phyloP scores from a whole-genome alignment of 2,329 filamentous ascomycete species.

The Venturia pyrina region DNA sequence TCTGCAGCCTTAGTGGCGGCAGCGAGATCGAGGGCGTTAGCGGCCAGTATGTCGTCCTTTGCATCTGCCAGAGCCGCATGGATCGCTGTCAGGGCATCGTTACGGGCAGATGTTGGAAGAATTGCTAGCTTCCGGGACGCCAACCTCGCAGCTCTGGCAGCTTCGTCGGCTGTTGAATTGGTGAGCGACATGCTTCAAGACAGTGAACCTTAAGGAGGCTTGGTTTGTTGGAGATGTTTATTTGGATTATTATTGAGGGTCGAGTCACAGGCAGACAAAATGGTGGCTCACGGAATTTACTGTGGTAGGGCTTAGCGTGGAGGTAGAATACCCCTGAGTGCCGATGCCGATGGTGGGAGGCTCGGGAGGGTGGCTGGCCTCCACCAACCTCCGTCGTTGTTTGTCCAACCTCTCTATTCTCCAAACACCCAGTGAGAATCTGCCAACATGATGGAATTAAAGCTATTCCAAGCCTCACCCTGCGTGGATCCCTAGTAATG shows the following conservation, averaged over 20 bases:
- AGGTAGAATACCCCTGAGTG: no score
- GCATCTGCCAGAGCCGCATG: constrained; percentile 63
- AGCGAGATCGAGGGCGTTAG: constrained; percentile 76
- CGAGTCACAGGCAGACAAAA: not conserved
- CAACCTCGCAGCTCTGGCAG: constrained; percentile 65
- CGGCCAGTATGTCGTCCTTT: constrained; percentile 68
- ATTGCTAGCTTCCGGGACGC: constrained; percentile 78
- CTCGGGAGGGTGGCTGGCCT: no score
- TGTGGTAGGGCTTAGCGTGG: not conserved
- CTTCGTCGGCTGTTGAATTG: constrained; percentile 67
- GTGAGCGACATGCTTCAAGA: constrained; percentile 67
- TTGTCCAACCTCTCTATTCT: not conserved
- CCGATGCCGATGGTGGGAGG: no score
- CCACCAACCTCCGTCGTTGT: not conserved
- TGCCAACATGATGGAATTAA: not conserved
- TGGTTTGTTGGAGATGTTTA: not conserved
- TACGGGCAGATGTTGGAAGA: constrained; percentile 64
- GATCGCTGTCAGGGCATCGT: constrained; percentile 75
- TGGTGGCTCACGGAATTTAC: not conserved
- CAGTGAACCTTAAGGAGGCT: not conserved
- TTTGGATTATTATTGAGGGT: not conserved
- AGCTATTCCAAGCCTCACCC: not conserved
- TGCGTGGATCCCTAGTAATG: not conserved
- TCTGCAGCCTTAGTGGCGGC: constrained; percentile 63
- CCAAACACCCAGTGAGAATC: not conserved